Evolutionary conservation across 1,284 basidiomycete genomes (phyloP).

Genomic region (Leucoagaricus sp.): DNA sequence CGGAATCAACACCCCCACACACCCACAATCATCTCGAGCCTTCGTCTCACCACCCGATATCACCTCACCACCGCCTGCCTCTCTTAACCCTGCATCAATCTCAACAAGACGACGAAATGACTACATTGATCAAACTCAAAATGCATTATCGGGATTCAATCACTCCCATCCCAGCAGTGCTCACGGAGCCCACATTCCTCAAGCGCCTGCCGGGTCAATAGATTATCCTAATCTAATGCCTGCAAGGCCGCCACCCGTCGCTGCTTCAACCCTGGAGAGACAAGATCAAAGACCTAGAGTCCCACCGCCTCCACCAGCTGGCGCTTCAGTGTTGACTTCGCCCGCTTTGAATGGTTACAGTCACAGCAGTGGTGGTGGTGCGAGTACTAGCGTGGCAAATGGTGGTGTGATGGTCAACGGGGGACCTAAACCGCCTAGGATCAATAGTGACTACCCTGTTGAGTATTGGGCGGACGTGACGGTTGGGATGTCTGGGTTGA

Average conservation of each 20-base stretch:
- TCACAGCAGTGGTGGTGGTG: conserved; percentile 17
- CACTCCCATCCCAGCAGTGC: conserved; percentile 35
- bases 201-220: conserved; percentile 44
- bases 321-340: conserved; percentile 31
- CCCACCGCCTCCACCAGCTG: conserved; percentile 23
- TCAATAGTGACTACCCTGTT: conserved; percentile 72
- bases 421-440: conserved; percentile 51
- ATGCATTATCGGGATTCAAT: conserved; percentile 57
- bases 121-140: conserved; percentile 77
- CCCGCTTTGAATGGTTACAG: conserved; percentile 10
- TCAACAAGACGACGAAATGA: conserved; percentile 72
- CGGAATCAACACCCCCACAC: not conserved
- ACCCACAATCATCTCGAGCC: conserved; percentile 18
- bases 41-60: conserved; percentile 42
- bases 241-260: conserved; percentile 76
- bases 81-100: conserved; percentile 68
- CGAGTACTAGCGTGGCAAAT: conserved; percentile 22
- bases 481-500: conserved; percentile 85
- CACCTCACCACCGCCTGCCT: conserved; percentile 75
- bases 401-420: conserved; percentile 6
- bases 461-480: conserved; percentile 80
- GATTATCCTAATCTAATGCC: conserved; percentile 79
- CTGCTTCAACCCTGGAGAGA: conserved; percentile 64
- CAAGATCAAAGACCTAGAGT: conserved; percentile 63
- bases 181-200: too few relatives aligned